Conservation (phyloP, 331 rosid species). For the Telfairia occidentalis region DNA sequence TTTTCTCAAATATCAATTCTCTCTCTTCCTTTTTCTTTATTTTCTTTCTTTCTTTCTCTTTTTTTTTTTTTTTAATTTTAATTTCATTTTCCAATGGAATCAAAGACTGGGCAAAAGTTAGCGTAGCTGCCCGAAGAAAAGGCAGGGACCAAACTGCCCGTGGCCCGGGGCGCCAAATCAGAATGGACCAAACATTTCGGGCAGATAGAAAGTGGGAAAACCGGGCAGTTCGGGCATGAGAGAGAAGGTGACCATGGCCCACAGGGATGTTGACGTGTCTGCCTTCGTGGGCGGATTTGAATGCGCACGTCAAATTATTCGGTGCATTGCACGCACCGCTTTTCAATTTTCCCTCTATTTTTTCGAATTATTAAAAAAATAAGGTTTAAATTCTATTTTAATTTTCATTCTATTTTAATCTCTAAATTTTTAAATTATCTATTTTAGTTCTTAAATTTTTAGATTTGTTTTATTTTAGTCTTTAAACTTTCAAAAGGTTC, state of each 20-base stretch:
- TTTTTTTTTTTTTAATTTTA: not conserved
- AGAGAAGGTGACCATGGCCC: slow-evolving; percentile 17
- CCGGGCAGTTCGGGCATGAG: slow-evolving; percentile 27
- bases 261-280: slow-evolving; percentile 44
- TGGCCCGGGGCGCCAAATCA: slow-evolving; percentile 17
- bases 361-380: not conserved
- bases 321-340: slow-evolving; percentile 13
- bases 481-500: too few species aligned
- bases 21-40: not conserved
- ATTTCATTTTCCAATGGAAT: slow-evolving; percentile 16
- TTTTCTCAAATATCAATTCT: not conserved
- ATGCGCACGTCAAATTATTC: slow-evolving; percentile 38
- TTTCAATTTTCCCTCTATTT: not conserved
- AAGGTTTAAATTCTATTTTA: too few species aligned
- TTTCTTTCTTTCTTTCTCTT: slow-evolving; percentile 8
- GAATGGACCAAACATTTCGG: slow-evolving; percentile 20
- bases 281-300: slow-evolving; percentile 22
- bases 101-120: slow-evolving; percentile 29
- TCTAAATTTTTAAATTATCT: too few species aligned
- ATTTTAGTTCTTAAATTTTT: too few species aligned
- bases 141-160: slow-evolving; percentile 22
- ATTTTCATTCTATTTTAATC: too few species aligned
- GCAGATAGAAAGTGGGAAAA: slow-evolving; percentile 29
- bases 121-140: slow-evolving; percentile 40
- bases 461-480: too few species aligned